Evolutionary conservation across 2,329 filamentous ascomycete genomes (phyloP).

Genomic region (Claviceps pusilla): DNA sequence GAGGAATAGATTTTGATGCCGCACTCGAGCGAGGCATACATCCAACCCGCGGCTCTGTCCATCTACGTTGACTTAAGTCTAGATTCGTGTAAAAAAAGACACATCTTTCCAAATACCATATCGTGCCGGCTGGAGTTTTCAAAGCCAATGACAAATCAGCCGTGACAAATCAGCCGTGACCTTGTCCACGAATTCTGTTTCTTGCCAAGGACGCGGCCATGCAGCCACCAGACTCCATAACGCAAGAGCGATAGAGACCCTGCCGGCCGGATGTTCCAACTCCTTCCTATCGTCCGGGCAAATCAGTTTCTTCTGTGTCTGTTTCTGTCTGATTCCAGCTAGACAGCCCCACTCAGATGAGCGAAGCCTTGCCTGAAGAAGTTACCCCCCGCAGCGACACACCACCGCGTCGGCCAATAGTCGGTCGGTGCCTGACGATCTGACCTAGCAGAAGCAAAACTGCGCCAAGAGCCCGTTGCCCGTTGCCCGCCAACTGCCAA

Average conservation of each 20-base stretch:
- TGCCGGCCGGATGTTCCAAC: not conserved
- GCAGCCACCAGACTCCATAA: too few relatives aligned
- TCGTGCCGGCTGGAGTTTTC: too few relatives aligned
- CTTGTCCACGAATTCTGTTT: too few relatives aligned
- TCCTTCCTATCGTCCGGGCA: not conserved
- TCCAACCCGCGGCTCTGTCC: too few relatives aligned
- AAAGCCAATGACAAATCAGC: too few relatives aligned
- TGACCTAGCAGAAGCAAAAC: not conserved
- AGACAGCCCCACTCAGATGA: not conserved
- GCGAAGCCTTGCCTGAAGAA: not conserved
- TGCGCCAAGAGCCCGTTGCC: not conserved
- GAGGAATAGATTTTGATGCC: too few relatives aligned
- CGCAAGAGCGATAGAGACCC: too few relatives aligned
- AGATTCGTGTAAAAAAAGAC: not conserved
- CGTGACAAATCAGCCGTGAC: too few relatives aligned
- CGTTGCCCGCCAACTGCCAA: not conserved
- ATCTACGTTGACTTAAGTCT: not conserved
- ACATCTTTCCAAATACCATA: too few relatives aligned
- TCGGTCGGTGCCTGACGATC: not conserved
- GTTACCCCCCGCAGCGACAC: not conserved
- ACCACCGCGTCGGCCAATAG: not conserved
- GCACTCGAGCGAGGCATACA: too few relatives aligned
- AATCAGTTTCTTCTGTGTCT: not conserved
- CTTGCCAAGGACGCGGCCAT: too few relatives aligned
- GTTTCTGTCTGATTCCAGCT: not conserved